Percentiles rank a stretch among this genome's conserved stretches.
phyloP scores from a whole-genome alignment of 129 eudicot genomes.

The Pittosporum tobira region DNA sequence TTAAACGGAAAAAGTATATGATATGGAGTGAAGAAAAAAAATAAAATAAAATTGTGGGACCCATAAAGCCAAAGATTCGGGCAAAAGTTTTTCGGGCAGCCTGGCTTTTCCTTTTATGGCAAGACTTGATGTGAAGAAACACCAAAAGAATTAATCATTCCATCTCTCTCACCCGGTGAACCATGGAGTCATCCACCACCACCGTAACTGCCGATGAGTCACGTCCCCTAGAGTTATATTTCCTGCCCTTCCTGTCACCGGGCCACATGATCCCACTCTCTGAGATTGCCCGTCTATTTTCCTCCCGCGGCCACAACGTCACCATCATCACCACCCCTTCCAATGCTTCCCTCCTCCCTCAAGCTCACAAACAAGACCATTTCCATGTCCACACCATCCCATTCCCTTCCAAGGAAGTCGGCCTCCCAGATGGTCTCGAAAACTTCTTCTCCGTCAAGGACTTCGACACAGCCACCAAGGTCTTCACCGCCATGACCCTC shows the following conservation, averaged over 20 bases:
- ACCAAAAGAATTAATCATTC: slow-evolving; percentile 29
- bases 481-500: not conserved
- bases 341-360: slow-evolving; percentile 10
- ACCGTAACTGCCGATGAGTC: too few species aligned
- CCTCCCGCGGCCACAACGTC: slow-evolving; percentile 19
- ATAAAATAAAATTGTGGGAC: too few species aligned
- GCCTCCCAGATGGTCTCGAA: slow-evolving; percentile 5
- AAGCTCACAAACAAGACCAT: not conserved
- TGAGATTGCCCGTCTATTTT: slow-evolving; percentile 24
- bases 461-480: not conserved
- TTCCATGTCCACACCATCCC: not conserved
- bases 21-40: too few species aligned
- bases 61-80: too few species aligned
- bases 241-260: slow-evolving; percentile 25
- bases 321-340: slow-evolving; percentile 38
- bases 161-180: slow-evolving; percentile 52
- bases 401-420: slow-evolving; percentile 2
- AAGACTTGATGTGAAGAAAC: slow-evolving; percentile 24
- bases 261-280: slow-evolving; percentile 35
- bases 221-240: slow-evolving; percentile 7
- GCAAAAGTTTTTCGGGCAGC: slow-evolving; percentile 45
- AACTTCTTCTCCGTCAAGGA: not conserved
- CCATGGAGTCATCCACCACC: too few species aligned
- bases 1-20: too few species aligned
- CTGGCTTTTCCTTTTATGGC: slow-evolving; percentile 54